phyloP scores from a whole-genome alignment of 2,329 filamentous ascomycete species.

The Alternaria viburni region DNA sequence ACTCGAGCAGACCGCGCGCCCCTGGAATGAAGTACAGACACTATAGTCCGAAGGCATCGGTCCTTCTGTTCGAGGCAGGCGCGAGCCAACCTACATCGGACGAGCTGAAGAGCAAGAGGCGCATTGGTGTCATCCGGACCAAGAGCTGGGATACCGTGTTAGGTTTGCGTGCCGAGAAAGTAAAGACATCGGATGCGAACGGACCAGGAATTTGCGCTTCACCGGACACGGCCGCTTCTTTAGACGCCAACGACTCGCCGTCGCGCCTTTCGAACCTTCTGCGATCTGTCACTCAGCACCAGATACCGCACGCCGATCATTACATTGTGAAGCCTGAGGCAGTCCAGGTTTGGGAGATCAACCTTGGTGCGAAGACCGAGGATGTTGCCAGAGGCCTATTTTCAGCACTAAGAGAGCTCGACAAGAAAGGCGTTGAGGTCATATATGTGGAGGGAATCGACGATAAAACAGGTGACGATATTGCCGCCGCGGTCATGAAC shows the following conservation, averaged over 20 bases:
- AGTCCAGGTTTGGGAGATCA: constrained; percentile 67
- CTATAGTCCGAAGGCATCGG: constrained; percentile 88
- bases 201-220: constrained; percentile 18
- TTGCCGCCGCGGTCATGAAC: constrained; percentile 73
- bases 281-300: constrained; percentile 43
- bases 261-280: constrained; percentile 39
- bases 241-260: not conserved
- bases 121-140: constrained; percentile 51
- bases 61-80: constrained; percentile 78
- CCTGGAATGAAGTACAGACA: constrained; percentile 99
- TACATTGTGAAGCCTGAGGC: constrained; percentile 14
- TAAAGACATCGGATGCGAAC: not conserved
- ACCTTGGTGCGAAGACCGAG: constrained; percentile 72
- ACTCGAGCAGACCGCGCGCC: constrained; percentile 70
- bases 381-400: constrained; percentile 88
- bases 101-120: constrained; percentile 37
- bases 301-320: constrained; percentile 37
- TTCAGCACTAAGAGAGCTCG: constrained; percentile 82
- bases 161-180: constrained; percentile 13
- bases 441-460: constrained; percentile 91
- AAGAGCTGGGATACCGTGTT: constrained; percentile 33
- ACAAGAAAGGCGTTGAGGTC: constrained; percentile 76
- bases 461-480: constrained; percentile 72
- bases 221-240: not conserved
- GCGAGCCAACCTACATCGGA: constrained; percentile 37